phyloP scores from a whole-genome alignment of 257 asterid genomes.

The Gentiana dahurica region DNA sequence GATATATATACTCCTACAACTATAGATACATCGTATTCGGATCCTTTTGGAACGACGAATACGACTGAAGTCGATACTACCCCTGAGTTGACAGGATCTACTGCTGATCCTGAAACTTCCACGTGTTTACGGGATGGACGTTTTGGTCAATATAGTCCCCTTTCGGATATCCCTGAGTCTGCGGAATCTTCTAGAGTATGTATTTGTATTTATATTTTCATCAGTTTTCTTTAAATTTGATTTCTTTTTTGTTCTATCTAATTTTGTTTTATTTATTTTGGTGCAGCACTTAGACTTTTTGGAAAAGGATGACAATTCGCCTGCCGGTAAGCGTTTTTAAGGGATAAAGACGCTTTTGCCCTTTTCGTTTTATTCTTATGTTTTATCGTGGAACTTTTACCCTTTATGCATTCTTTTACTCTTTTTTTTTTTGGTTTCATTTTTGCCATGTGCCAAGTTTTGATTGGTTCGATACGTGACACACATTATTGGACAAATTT shows the following conservation, averaged over 20 bases:
- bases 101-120: slow-evolving; percentile 21
- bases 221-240: background rate
- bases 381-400: too few species aligned
- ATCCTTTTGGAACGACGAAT: background rate
- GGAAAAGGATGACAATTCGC: slow-evolving; percentile 52
- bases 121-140: slow-evolving; percentile 20
- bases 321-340: slow-evolving; percentile 31
- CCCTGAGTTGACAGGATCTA: slow-evolving; percentile 30
- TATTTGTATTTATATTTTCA: background rate
- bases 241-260: background rate
- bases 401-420: too few species aligned
- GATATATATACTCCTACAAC: slow-evolving; percentile 39
- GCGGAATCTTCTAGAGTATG: slow-evolving; percentile 55
- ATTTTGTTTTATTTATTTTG: background rate
- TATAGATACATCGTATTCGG: slow-evolving; percentile 1
- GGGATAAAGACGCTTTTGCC: too few species aligned
- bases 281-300: slow-evolving; percentile 68
- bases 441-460: too few species aligned
- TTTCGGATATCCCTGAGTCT: slow-evolving; percentile 61
- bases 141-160: slow-evolving; percentile 22
- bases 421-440: too few species aligned
- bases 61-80: slow-evolving; percentile 13
- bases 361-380: too few species aligned
- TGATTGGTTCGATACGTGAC: too few species aligned
- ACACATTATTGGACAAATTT: too few species aligned